phyloP scores from a whole-genome alignment of 1,284 basidiomycete genomes.

The Bjerkandera adusta region DNA sequence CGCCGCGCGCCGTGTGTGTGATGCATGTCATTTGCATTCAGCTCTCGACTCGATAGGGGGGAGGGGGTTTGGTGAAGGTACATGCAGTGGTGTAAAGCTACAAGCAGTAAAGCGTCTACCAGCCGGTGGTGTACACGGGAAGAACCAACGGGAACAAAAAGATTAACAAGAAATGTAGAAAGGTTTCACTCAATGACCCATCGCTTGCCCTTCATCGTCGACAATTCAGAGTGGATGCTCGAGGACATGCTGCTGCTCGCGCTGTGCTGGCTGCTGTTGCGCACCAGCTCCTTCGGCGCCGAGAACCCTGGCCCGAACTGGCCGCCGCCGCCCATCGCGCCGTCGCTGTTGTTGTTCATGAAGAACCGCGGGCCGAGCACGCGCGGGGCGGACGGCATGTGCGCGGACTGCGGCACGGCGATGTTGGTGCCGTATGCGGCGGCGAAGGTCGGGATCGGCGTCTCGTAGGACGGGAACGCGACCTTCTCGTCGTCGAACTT shows the following conservation, averaged over 20 bases:
- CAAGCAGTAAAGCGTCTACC: no score
- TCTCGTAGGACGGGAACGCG: slow-evolving; percentile 55
- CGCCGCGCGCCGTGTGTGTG: no score
- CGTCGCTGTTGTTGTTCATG: slow-evolving; percentile 24
- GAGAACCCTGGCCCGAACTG: slow-evolving; percentile 3
- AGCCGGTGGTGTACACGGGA: no score
- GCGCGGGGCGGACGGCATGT: slow-evolving; percentile 39
- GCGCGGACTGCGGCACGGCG: slow-evolving; percentile 37
- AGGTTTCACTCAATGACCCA: slow-evolving; percentile 65
- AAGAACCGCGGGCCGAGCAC: slow-evolving; percentile 49
- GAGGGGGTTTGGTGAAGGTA: no score
- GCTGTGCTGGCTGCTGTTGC: slow-evolving; percentile 21
- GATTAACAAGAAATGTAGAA: no score
- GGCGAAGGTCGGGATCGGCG: slow-evolving; percentile 54
- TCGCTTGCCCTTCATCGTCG: slow-evolving; percentile 34
- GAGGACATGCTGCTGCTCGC: slow-evolving; percentile 14
- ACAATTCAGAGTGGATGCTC: no score
- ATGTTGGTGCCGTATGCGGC: slow-evolving; percentile 43
- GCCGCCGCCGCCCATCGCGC: not conserved
- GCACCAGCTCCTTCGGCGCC: slow-evolving; percentile 15
- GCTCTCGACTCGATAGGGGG: no score
- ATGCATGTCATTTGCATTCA: no score
- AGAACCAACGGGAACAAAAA: no score
- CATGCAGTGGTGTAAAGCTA: no score
- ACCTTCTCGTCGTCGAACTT: slow-evolving; percentile 53